These are phyloP conservation scores for Simplicillium aogashimaense DNA, from an alignment of 2,329 filamentous ascomycete genomes.

Conservation along the genomic window DNA sequence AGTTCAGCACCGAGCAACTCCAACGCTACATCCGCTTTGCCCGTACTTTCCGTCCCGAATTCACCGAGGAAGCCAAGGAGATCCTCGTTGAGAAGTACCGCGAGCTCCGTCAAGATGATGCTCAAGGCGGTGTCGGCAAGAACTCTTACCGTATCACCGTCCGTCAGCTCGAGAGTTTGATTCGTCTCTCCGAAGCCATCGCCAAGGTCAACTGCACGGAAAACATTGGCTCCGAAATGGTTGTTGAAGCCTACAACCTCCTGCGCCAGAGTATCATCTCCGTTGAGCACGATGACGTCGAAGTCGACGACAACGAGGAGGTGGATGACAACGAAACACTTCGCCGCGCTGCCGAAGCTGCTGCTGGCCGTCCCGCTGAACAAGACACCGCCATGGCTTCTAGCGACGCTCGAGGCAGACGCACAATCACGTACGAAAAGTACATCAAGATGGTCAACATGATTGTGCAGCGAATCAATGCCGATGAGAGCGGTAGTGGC, in stretches of 20 bases:
- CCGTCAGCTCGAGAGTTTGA: slow-evolving; percentile 89
- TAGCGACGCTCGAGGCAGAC: slow-evolving; percentile 45
- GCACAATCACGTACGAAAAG: slow-evolving; percentile 90
- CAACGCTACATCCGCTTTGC: slow-evolving; percentile 97
- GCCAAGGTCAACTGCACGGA: slow-evolving; percentile 95
- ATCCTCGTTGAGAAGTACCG: slow-evolving; percentile 90
- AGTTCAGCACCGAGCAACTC: slow-evolving; percentile 92
- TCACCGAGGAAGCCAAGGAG: slow-evolving; percentile 77
- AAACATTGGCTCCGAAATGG: slow-evolving; percentile 75
- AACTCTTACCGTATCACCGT: slow-evolving; percentile 98
- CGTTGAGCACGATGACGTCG: slow-evolving; percentile 94
- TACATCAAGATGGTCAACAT: slow-evolving; percentile 86
- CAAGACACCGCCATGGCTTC: slow-evolving; percentile 32
- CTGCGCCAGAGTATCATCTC: slow-evolving; percentile 92
- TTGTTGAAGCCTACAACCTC: slow-evolving; percentile 84
- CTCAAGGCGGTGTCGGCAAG: slow-evolving; percentile 84
- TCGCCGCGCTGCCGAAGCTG: slow-evolving; percentile 25
- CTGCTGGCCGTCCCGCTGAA: slow-evolving; percentile 33
- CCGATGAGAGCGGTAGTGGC: slow-evolving; percentile 65
- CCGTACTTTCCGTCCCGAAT: slow-evolving; percentile 85
- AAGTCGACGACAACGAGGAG: slow-evolving; percentile 71
- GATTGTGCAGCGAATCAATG: slow-evolving; percentile 72
- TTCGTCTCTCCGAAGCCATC: slow-evolving; percentile 93
- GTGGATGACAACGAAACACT: slow-evolving; percentile 35
- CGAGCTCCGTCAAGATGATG: slow-evolving; percentile 85